Evolutionary conservation across 164 flowering plant species (phyloP).

Genomic region (Saururus chinensis): DNA sequence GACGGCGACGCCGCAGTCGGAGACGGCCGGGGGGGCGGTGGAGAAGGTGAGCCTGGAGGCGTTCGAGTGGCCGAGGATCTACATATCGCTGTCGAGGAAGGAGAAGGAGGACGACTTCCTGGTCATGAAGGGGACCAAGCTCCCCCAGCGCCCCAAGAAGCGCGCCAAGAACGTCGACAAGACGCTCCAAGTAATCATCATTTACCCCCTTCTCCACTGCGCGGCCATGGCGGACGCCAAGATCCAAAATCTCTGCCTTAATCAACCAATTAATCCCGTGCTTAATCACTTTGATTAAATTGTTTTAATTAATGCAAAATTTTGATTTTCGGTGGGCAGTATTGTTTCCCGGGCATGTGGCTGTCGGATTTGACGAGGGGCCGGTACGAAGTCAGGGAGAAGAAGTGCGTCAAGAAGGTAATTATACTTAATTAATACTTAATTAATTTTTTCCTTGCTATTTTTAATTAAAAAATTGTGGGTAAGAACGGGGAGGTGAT

Average conservation of each 20-base stretch:
- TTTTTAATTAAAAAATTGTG: too few relatives aligned
- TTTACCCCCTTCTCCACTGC: not conserved
- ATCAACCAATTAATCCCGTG: not conserved
- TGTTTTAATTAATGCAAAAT: not conserved
- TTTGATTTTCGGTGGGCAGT: conserved; percentile 13
- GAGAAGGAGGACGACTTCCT: conserved; percentile 81
- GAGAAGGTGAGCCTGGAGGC: conserved; percentile 26
- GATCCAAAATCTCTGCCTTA: not conserved
- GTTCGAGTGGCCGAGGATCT: conserved; percentile 51
- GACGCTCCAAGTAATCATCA: conserved; percentile 36
- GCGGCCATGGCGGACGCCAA: not conserved
- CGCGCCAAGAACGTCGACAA: conserved; percentile 54
- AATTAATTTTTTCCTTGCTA: too few relatives aligned
- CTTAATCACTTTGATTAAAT: too few relatives aligned
- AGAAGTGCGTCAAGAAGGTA: conserved; percentile 73
- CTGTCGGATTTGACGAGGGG: conserved; percentile 55
- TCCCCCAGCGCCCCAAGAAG: conserved; percentile 76
- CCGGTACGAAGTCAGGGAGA: conserved; percentile 79
- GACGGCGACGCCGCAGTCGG: conserved; percentile 3
- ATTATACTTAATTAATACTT: not conserved
- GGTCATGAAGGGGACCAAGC: conserved; percentile 67
- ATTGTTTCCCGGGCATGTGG: conserved; percentile 63
- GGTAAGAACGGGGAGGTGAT: too few relatives aligned
- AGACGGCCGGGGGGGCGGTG: conserved; percentile 3
- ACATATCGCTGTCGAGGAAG: conserved; percentile 46